Evolutionary conservation across 768 basidiomycete species (phyloP), one percentile per base, ranked within the genome.

Genomic region (Termitomyces bulborhizus): DNA sequence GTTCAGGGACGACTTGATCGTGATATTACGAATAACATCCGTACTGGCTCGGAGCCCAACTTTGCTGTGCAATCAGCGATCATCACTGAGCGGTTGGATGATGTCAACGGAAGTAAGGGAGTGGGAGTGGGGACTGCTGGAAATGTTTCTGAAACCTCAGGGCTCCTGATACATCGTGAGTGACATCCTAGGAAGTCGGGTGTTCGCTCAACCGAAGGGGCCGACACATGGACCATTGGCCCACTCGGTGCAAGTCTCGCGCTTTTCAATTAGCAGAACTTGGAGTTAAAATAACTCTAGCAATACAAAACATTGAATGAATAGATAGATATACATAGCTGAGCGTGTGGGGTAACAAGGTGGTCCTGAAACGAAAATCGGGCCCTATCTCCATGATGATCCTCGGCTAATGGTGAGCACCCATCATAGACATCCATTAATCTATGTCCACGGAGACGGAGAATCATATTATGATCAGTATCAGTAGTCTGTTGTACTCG

Each of bases 381-480:
- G 37, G 36, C 40, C 31, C 27, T 16, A 31, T 44, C 49, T 51
- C 53, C 45, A 41, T 36, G 37, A 37, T 21, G 47, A 48, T 34
- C 21, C 12, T 51, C 50, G 50, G 34, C 24, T 32, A 12, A 36
- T 26, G 36, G 55, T 51, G 53, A 27, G 21, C 29, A 4, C 29
- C 11, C 54, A 57, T 57, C 53, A 54, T 52, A 32, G 44, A 44
- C 18, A 42, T 34, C 45, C 43, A 45, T 53, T 60, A 56, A 54
- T 54, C 46, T 56, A 54, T 51, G 45, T 18, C 48, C 53, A 29
- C 29, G 29, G 29, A 21, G 21, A 21, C 41, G 21, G 41, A 50
- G 54, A 44, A 58, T 56, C 51, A 60, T 32, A 32, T 32, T 32
- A 9, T 9, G 8, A 34, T 55, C 51, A 53, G 21, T 21, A 50